Percentiles rank a stretch among this genome's conserved stretches.
phyloP scores from a whole-genome alignment of 2,329 filamentous ascomycete species.

The Cryphonectria radicalis region DNA sequence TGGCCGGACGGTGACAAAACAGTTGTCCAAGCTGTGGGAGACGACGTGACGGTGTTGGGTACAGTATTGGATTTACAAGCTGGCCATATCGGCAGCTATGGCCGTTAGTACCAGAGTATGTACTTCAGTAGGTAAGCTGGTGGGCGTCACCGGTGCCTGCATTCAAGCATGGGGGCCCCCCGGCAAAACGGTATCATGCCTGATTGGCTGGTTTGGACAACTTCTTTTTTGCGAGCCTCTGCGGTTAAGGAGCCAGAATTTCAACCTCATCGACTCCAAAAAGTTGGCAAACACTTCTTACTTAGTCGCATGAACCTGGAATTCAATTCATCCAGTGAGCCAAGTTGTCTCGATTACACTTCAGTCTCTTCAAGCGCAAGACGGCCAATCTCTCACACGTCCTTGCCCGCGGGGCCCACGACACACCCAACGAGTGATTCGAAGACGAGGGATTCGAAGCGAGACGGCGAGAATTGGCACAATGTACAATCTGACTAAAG shows the following conservation, averaged over 20 bases:
- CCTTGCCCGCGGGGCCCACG: not conserved
- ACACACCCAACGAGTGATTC: conserved; percentile 12
- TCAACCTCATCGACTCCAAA: not conserved
- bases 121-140: conserved; percentile 1
- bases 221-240: conserved; percentile 1
- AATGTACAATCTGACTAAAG: conserved; percentile 49
- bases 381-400: not conserved
- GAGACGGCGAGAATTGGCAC: not conserved
- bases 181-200: not conserved
- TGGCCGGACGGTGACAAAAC: conserved; percentile 1
- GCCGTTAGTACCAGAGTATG: not conserved
- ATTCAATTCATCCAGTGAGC: not conserved
- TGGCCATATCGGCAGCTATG: conserved; percentile 30
- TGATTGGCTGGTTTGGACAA: conserved; percentile 20
- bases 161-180: conserved; percentile 15
- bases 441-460: conserved; percentile 13
- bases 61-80: conserved; percentile 29
- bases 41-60: conserved; percentile 9
- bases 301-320: not conserved
- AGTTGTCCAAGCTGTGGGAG: conserved; percentile 11
- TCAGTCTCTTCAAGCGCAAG: not conserved
- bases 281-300: too few species aligned
- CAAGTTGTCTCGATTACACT: not conserved
- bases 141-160: conserved; percentile 11
- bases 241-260: conserved; percentile 1